These are phyloP conservation scores for Dovyalis caffra DNA, from an alignment of 345 rosid genomes.

Conservation along the genomic window DNA sequence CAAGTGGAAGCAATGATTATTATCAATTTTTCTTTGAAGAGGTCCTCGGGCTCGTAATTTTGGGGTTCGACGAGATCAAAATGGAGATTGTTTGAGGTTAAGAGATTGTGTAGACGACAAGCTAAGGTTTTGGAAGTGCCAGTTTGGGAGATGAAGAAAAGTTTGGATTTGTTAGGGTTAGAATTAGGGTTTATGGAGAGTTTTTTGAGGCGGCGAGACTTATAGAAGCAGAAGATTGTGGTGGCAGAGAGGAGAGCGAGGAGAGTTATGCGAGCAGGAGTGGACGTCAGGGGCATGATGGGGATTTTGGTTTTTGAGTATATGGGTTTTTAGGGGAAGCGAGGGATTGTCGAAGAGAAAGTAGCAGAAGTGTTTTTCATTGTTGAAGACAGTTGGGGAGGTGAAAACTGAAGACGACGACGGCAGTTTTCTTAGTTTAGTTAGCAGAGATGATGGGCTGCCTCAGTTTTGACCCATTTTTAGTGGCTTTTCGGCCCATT, in stretches of 20 bases:
- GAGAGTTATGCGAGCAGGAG: constrained; percentile 58
- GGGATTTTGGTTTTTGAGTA: no score
- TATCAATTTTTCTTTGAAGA: constrained; percentile 59
- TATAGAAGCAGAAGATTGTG: constrained; percentile 73
- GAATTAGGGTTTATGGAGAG: constrained; percentile 30
- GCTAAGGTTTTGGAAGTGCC: constrained; percentile 77
- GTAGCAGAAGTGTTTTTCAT: no score
- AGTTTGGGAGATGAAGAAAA: constrained; percentile 77
- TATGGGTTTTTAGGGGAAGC: neutral
- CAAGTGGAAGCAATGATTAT: constrained; percentile 82
- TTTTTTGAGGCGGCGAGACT: constrained; percentile 63
- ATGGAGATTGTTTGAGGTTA: constrained; percentile 36
- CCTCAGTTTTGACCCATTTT: no score
- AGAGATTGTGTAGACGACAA: constrained; percentile 46
- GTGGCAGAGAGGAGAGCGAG: constrained; percentile 78
- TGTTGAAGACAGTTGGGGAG: no score
- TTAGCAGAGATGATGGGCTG: no score
- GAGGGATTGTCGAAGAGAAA: neutral
- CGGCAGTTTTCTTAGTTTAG: no score
- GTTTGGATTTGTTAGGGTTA: constrained; percentile 6
- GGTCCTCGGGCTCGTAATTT: constrained; percentile 89
- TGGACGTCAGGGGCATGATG: constrained; percentile 48
- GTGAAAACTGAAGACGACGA: no score
- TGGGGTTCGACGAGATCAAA: constrained; percentile 75
- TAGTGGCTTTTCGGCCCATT: no score